phyloP scores from a whole-genome alignment of 108 stramenopile genomes.

The Skeletonema potamos region DNA sequence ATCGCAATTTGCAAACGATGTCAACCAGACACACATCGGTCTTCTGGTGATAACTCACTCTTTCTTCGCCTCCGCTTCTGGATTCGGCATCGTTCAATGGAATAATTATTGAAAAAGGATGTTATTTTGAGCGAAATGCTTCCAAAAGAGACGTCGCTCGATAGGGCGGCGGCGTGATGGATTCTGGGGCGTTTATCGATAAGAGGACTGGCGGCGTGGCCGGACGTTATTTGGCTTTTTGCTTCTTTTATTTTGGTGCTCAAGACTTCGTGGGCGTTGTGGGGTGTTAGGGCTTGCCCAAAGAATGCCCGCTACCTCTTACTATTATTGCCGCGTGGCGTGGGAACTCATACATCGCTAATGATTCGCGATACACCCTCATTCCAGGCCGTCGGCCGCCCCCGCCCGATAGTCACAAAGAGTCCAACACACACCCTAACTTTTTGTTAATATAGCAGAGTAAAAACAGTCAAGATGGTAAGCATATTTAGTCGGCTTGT shows the following conservation, averaged over 20 bases:
- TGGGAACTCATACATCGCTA: neutral
- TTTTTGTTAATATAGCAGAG: neutral
- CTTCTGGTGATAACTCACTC: conserved; percentile 50
- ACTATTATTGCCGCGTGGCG: neutral
- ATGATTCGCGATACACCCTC: neutral
- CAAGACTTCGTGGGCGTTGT: too few species aligned
- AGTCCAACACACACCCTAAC: neutral
- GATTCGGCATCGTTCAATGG: conserved; percentile 26
- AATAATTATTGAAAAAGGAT: neutral
- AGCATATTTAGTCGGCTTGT: conserved; percentile 12
- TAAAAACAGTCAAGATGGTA: conserved; percentile 38
- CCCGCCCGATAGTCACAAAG: neutral
- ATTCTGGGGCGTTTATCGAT: too few species aligned
- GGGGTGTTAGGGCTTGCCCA: neutral
- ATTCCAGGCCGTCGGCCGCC: neutral
- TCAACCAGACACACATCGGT: neutral
- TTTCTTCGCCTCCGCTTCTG: conserved; percentile 48
- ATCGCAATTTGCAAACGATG: neutral
- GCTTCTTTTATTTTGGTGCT: too few species aligned
- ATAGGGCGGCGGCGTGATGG: too few species aligned
- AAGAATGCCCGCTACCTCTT: neutral
- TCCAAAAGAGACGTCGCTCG: too few species aligned
- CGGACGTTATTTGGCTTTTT: too few species aligned
- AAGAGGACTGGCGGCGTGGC: too few species aligned
- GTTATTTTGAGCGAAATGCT: neutral